A percentile compares a stretch with the other conserved stretches of the same genome.
Evolutionary conservation across 768 basidiomycete genomes (phyloP).

Genomic region (Boletus insuetus): DNA sequence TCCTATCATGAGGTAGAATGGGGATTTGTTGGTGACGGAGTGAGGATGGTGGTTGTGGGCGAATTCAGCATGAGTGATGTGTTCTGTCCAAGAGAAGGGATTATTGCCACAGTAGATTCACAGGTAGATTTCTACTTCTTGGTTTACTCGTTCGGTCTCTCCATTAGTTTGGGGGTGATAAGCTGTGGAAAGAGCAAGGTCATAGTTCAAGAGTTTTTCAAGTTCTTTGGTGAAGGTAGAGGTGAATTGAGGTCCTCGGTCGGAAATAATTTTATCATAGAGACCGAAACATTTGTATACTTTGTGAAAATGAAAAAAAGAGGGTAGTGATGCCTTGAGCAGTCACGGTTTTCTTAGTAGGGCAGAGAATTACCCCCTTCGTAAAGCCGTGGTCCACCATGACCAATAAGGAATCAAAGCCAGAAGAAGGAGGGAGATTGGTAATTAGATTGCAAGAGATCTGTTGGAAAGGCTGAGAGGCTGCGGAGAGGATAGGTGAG

Average conservation of each 20-base stretch:
- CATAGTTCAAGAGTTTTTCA: background rate
- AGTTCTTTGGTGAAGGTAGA: background rate
- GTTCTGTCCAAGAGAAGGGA: background rate
- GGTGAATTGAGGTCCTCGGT: too few species aligned
- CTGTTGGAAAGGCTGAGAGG: background rate
- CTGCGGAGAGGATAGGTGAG: too few species aligned
- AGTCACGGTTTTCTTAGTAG: background rate
- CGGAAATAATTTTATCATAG: background rate
- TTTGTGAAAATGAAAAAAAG: background rate
- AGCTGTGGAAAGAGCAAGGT: too few species aligned
- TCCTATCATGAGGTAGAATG: too few species aligned
- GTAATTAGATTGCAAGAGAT: background rate
- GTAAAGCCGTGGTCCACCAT: background rate
- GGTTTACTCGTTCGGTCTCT: background rate
- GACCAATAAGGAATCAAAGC: background rate
- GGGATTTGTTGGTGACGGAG: background rate
- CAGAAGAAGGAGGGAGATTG: too few species aligned
- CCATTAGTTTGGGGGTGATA: too few species aligned
- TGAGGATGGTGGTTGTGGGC: background rate
- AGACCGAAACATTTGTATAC: background rate
- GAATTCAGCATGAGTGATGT: background rate
- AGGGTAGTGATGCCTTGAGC: background rate
- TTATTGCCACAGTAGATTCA: background rate
- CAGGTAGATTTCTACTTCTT: background rate
- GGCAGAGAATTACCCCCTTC: background rate